Conservation (phyloP, 2,329 filamentous ascomycete genomes). For the Aspergillus aculeatus region DNA sequence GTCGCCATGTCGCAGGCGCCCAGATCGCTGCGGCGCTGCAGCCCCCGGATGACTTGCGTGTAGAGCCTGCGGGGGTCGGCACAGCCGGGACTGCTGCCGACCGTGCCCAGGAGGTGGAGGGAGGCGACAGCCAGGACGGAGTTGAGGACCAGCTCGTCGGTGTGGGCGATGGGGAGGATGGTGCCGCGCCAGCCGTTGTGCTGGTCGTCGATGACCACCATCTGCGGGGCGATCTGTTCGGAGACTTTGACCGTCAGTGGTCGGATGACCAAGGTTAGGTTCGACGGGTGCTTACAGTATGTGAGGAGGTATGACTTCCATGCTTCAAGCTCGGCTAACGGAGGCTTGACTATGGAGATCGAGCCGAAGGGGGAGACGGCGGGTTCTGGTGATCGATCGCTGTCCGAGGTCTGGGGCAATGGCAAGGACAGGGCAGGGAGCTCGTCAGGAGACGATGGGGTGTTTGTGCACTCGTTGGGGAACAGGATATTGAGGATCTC, state of each 20-base stretch:
- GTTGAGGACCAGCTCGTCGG: constrained; percentile 13
- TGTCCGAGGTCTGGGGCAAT: no score
- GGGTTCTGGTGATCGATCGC: no score
- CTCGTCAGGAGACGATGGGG: no score
- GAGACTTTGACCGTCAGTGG: constrained; percentile 9
- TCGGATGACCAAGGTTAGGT: no score
- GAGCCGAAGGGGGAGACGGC: no score
- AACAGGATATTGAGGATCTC: no score
- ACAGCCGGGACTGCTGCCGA: not conserved
- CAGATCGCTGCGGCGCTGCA: not conserved
- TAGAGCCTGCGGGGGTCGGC: not conserved
- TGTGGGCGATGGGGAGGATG: constrained; percentile 13
- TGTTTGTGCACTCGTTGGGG: no score
- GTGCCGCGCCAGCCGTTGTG: constrained; percentile 18
- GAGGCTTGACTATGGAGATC: no score
- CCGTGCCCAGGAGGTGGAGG: constrained; percentile 9
- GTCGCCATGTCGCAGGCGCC: not conserved
- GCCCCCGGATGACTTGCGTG: constrained; percentile 1
- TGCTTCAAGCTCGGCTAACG: no score
- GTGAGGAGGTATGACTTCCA: no score
- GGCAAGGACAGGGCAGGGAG: no score
- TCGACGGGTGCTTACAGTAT: no score
- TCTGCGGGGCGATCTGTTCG: constrained; percentile 15
- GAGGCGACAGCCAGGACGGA: constrained; percentile 14
- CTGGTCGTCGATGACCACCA: constrained; percentile 15